A percentile compares a stretch with the other conserved stretches of the same genome.
phyloP scores from a whole-genome alignment of 768 basidiomycete genomes.

The Tylopilus sp. region DNA sequence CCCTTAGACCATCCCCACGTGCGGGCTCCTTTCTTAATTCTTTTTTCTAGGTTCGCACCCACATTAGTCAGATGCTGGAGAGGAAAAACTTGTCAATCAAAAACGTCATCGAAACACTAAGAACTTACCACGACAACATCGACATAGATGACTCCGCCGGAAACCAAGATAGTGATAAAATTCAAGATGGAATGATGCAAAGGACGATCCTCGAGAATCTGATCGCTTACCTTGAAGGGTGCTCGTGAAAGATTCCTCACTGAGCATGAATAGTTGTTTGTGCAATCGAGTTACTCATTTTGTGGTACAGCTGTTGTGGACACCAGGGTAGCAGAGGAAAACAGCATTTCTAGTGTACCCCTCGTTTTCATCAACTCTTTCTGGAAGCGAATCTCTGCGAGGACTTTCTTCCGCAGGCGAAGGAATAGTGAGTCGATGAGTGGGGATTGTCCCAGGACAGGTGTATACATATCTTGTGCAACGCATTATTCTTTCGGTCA shows the following conservation, averaged over 20 bases:
- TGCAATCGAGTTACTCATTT: slow-evolving; percentile 15
- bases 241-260: slow-evolving; percentile 17
- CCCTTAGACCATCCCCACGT: neutral
- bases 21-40: slow-evolving; percentile 12
- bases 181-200: slow-evolving; percentile 46
- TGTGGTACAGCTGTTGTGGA: slow-evolving; percentile 13
- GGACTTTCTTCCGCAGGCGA: slow-evolving; percentile 79
- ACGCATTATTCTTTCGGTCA: slow-evolving; percentile 4
- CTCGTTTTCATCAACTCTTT: slow-evolving; percentile 76
- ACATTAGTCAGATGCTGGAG: slow-evolving; percentile 70
- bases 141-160: slow-evolving; percentile 45
- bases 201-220: slow-evolving; percentile 68
- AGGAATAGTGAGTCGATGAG: slow-evolving; percentile 84
- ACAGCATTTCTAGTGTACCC: slow-evolving; percentile 90
- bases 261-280: neutral
- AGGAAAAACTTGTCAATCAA: slow-evolving; percentile 68
- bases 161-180: slow-evolving; percentile 25
- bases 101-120: slow-evolving; percentile 70
- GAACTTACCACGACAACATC: slow-evolving; percentile 70
- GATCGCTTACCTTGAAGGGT: slow-evolving; percentile 54
- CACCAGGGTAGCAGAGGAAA: slow-evolving; percentile 52
- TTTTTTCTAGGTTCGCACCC: slow-evolving; percentile 67
- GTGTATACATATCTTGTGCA: slow-evolving; percentile 78
- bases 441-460: slow-evolving; percentile 92
- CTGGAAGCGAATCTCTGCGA: slow-evolving; percentile 84